Evolutionary conservation across 768 basidiomycete species (phyloP), one percentile per base, ranked within the genome.

Genomic region (Boletus rufocinnamomeus): DNA sequence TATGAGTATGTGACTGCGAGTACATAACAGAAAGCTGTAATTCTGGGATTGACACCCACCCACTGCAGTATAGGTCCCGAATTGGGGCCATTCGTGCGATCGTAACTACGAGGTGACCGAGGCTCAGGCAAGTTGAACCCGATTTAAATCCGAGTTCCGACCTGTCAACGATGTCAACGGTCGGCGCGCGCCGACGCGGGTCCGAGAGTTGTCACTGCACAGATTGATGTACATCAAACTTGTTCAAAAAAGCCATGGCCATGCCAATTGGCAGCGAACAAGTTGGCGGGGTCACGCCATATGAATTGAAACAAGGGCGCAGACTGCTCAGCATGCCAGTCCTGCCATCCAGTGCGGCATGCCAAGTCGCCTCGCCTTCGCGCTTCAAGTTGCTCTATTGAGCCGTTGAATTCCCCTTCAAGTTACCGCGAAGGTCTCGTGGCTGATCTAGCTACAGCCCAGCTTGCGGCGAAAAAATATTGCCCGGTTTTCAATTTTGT

Each of bases 21-120:
- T 52, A n/a, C n/a, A n/a, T n/a, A 11, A 41, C 28, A 27, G 50
- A 43, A 59, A 52, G 60, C 54, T 53, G 45, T 58, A 52, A 25
- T 10, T 34, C 38, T n/a, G 25, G 25, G 19, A 47, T 19, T 48
- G 59, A 40, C 38, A 2, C 32, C 32, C 21, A n/a, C 16, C 52
- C 19, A 28, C n/a, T n/a, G 30, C 43, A 11, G n/a, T n/a, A n/a
- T n/a, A 44, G 7, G 43, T 8, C 43, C 14, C 2, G 14, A 49
- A 21, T 6, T 28, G 1, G 28, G 6, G 9, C 3, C 41, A 14
- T 43, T 11, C 21, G 13, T 13, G n/a, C 19, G 5, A 14, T 21
- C 21, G 13, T 7, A 21, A 43, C 11, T 43, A 21, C 41, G 21
- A 43, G 11, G 41, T 43, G 41, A 21, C 41, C 6, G 6, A 14